A percentile compares a stretch with the other conserved stretches of the same genome.
phyloP scores from a whole-genome alignment of 345 rosid genomes.

The Trapa bicornis region DNA sequence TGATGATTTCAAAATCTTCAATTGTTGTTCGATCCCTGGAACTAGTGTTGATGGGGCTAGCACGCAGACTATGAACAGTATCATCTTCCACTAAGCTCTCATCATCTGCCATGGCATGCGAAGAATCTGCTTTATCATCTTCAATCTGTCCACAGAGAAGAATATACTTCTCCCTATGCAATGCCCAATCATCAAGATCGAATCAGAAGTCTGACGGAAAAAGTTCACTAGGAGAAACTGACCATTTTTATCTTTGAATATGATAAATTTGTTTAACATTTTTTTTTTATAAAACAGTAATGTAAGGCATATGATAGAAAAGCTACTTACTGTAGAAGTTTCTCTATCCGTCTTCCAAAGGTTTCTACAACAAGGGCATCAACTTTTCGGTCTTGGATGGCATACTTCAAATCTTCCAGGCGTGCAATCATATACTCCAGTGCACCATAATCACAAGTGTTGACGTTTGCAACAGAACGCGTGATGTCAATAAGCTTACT shows the following conservation, averaged over 20 bases:
- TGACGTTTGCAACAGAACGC: conserved; percentile 64
- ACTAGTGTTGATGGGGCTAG: conserved; percentile 74
- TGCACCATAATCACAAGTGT: conserved; percentile 48
- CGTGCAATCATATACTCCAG: conserved; percentile 68
- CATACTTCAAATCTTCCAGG: conserved; percentile 72
- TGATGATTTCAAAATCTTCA: conserved; percentile 95
- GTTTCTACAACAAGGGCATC: conserved; percentile 96
- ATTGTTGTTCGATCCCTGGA: conserved; percentile 85
- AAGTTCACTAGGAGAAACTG: neutral
- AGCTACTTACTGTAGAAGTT: conserved; percentile 64
- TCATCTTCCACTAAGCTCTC: conserved; percentile 83
- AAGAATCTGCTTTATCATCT: conserved; percentile 61
- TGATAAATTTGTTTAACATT: neutral
- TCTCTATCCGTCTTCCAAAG: conserved; percentile 92
- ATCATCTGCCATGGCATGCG: conserved; percentile 52
- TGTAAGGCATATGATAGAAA: neutral
- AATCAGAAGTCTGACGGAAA: neutral
- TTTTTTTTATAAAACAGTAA: neutral
- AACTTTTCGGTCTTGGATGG: conserved; percentile 86
- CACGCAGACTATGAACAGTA: conserved; percentile 53
- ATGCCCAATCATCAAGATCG: neutral
- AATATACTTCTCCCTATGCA: conserved; percentile 72
- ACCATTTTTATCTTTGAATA: neutral
- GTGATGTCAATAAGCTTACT: conserved; percentile 63
- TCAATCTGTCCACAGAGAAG: conserved; percentile 68